These are phyloP conservation scores for Umbellularia californica DNA, from an alignment of 164 flowering plant genomes.

Conservation along the genomic window DNA sequence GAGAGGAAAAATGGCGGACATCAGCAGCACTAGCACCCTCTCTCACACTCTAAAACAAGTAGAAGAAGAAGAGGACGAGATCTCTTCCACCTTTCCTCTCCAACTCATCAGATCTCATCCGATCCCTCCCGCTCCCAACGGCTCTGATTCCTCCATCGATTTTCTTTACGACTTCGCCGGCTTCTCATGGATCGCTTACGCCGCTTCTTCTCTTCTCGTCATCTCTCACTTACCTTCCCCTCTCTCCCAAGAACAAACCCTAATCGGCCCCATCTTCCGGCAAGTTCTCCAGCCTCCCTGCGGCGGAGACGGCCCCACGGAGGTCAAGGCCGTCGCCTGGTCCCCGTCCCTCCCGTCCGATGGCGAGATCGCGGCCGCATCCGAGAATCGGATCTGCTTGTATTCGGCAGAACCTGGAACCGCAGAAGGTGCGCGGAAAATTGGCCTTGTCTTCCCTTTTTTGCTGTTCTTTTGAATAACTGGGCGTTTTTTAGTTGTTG, in stretches of 20 bases:
- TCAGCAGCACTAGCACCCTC: too few relatives aligned
- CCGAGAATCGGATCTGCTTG: slow-evolving; percentile 46
- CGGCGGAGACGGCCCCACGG: slow-evolving; percentile 16
- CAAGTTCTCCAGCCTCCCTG: slow-evolving; percentile 63
- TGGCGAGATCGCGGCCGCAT: slow-evolving; percentile 77
- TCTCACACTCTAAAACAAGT: background rate
- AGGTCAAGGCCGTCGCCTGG: slow-evolving; percentile 55
- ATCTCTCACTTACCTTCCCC: slow-evolving; percentile 89
- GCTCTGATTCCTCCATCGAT: slow-evolving; percentile 45
- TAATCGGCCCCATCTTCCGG: slow-evolving; percentile 63
- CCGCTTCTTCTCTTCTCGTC: slow-evolving; percentile 78
- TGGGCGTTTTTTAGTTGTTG: too few relatives aligned
- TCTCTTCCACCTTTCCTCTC: slow-evolving; percentile 41
- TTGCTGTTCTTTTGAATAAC: too few relatives aligned
- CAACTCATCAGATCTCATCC: slow-evolving; percentile 49
- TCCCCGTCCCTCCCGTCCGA: slow-evolving; percentile 41
- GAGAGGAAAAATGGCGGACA: too few relatives aligned
- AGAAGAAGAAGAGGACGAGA: background rate
- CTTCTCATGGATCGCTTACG: slow-evolving; percentile 88
- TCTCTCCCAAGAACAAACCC: slow-evolving; percentile 34
- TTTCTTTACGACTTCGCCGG: slow-evolving; percentile 66
- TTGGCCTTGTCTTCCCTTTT: background rate
- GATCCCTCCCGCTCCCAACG: slow-evolving; percentile 63
- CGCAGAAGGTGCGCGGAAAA: slow-evolving; percentile 30
- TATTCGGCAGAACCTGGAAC: slow-evolving; percentile 32